Conservation (phyloP, 148 eudicot genomes). For the Rhododendron ovatum region DNA sequence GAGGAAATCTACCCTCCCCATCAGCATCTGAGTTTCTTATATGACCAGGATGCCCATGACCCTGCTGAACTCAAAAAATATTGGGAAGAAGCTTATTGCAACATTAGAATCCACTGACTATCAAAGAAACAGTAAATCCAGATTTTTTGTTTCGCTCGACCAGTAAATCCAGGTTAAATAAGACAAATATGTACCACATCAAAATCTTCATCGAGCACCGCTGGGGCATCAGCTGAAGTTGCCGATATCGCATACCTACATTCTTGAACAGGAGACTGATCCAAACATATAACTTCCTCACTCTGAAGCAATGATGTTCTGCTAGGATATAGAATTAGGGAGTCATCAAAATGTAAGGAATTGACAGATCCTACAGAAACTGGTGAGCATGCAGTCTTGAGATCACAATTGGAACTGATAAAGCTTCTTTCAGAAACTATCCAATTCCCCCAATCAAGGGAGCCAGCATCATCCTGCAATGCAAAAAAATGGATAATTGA, state of each 20-base stretch:
- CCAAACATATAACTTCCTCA: conserved; percentile 27
- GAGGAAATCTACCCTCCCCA: conserved; percentile 29
- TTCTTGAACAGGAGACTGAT: conserved; percentile 1
- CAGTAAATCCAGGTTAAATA: not conserved
- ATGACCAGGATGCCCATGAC: conserved; percentile 16
- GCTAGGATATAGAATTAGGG: conserved; percentile 16
- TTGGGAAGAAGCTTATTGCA: not conserved
- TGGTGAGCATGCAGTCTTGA: conserved; percentile 20
- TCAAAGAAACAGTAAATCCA: not conserved
- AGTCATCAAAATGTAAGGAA: conserved; percentile 43
- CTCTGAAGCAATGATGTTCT: conserved; percentile 22
- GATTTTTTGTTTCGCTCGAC: not conserved
- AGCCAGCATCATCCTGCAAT: conserved; percentile 43
- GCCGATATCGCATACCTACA: conserved; percentile 9
- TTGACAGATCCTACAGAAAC: conserved; percentile 27
- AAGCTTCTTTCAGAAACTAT: conserved; percentile 41
- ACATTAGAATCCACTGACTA: not conserved
- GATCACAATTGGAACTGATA: conserved; percentile 18
- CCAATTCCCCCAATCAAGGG: conserved; percentile 78
- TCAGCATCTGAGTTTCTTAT: conserved; percentile 30
- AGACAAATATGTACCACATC: conserved; percentile 25
- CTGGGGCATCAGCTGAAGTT: conserved; percentile 32
- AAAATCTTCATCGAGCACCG: conserved; percentile 11
- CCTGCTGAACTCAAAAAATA: conserved; percentile 28
- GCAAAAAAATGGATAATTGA: conserved; percentile 3